Evolutionary conservation across 2,329 filamentous ascomycete species (phyloP).

Genomic region (Cryphonectria parasitica): DNA sequence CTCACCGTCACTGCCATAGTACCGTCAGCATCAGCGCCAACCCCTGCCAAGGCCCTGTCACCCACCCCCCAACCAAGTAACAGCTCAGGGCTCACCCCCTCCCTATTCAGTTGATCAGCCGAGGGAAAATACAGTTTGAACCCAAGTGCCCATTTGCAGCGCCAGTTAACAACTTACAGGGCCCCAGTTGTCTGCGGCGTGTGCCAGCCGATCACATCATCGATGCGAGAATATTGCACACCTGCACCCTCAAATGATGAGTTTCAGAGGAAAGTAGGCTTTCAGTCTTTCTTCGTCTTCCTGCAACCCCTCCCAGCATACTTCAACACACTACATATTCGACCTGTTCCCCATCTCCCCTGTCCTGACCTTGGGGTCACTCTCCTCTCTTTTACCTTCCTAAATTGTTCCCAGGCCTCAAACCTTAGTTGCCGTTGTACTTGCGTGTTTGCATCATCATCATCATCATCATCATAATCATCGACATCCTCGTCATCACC

Average conservation of each 20-base stretch:
- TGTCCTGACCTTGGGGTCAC: background rate
- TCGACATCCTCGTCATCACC: background rate
- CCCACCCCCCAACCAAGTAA: background rate
- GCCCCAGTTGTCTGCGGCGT: too few species aligned
- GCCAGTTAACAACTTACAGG: too few species aligned
- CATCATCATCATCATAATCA: background rate
- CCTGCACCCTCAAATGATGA: constrained; percentile 7
- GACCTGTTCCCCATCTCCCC: constrained; percentile 10
- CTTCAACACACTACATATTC: constrained; percentile 13
- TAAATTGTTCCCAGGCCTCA: constrained; percentile 8
- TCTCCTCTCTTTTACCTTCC: constrained; percentile 17
- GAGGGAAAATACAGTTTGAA: background rate
- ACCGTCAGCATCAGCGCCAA: background rate
- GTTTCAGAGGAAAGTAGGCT: background rate
- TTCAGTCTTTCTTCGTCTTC: background rate
- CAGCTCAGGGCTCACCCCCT: background rate
- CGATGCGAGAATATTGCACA: constrained; percentile 7
- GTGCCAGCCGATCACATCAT: constrained; percentile 13
- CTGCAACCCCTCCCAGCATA: too few species aligned
- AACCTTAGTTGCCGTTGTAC: background rate
- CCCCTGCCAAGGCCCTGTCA: background rate
- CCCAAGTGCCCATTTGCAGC: background rate
- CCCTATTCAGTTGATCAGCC: background rate
- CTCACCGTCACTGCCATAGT: background rate
- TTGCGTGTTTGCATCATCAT: background rate